Percentiles rank a stretch among this genome's conserved stretches.
Evolutionary conservation across 768 basidiomycete genomes (phyloP).

Genomic region (Lactarius psammicola): DNA sequence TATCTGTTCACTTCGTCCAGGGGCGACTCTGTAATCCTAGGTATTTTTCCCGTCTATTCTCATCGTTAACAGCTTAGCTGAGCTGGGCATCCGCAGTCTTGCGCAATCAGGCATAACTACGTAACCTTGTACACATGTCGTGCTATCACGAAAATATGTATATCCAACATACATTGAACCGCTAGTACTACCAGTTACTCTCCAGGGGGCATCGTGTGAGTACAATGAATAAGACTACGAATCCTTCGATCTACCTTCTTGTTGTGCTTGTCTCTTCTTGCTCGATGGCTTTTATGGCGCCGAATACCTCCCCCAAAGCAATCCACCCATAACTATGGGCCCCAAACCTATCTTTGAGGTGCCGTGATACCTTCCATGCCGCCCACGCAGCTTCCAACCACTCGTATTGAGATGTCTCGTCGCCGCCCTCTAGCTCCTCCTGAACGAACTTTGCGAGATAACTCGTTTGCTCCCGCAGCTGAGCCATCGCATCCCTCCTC

Average conservation of each 20-base stretch:
- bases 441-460: slow-evolving; percentile 50
- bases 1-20: slow-evolving; percentile 41
- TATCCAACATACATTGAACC: not conserved
- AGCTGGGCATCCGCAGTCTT: slow-evolving; percentile 53
- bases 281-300: slow-evolving; percentile 47
- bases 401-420: slow-evolving; percentile 40
- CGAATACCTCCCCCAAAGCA: slow-evolving; percentile 56
- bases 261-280: slow-evolving; percentile 33
- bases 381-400: slow-evolving; percentile 52
- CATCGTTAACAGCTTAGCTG: slow-evolving; percentile 25
- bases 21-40: slow-evolving; percentile 96
- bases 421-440: slow-evolving; percentile 51
- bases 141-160: slow-evolving; percentile 3
- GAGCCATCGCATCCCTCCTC: slow-evolving; percentile 52
- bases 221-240: not conserved
- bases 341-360: slow-evolving; percentile 46
- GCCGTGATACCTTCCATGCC: slow-evolving; percentile 50
- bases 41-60: slow-evolving; percentile 45
- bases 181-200: slow-evolving; percentile 3
- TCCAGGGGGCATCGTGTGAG: not conserved
- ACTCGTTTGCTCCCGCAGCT: slow-evolving; percentile 54
- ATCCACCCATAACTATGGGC: slow-evolving; percentile 64
- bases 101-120: slow-evolving; percentile 61
- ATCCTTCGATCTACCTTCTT: slow-evolving; percentile 9
- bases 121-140: not conserved